phyloP scores from a whole-genome alignment of 805 yeast genomes.

The Candida caryicola region DNA sequence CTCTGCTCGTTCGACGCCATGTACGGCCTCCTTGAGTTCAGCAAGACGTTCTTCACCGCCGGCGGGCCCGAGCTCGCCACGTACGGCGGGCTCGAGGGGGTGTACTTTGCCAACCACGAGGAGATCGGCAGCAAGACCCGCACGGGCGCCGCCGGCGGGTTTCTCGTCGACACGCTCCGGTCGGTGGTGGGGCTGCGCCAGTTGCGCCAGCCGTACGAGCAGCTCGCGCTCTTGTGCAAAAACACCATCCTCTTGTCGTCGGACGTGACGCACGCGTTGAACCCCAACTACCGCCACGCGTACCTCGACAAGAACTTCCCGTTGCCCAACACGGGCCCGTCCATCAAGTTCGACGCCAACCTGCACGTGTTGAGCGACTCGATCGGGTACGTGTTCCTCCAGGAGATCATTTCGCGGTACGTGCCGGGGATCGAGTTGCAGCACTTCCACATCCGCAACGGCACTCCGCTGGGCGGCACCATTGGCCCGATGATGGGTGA shows the following conservation, averaged over 20 bases:
- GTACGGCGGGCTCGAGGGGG: conserved; percentile 30
- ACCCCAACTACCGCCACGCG: conserved; percentile 36
- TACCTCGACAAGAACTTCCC: conserved; percentile 36
- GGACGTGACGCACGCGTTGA: conserved; percentile 43
- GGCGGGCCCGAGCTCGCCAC: conserved; percentile 15
- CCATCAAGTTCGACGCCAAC: conserved; percentile 36
- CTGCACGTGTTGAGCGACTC: conserved; percentile 39
- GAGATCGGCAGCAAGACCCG: conserved; percentile 41
- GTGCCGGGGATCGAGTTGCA: conserved; percentile 27
- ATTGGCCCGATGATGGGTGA: conserved; percentile 41
- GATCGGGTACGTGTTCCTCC: conserved; percentile 25
- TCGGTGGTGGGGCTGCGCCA: conserved; percentile 11
- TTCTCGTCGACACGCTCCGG: conserved; percentile 22
- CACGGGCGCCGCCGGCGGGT: conserved; percentile 39
- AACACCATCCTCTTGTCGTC: conserved; percentile 34
- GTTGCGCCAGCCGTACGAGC: conserved; percentile 3
- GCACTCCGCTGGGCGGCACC: conserved; percentile 41
- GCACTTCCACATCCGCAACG: conserved; percentile 40
- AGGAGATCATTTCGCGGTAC: conserved; percentile 20
- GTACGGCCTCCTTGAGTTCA: conserved; percentile 28
- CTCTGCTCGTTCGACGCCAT: conserved; percentile 39
- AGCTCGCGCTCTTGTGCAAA: conserved; percentile 5
- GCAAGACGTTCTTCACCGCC: conserved; percentile 11
- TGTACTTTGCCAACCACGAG: conserved; percentile 39
- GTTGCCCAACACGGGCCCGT: conserved; percentile 37